Base-by-base conservation (phyloP, 768 basidiomycete genomes). In the Pulveroboletus sp. region DNA sequence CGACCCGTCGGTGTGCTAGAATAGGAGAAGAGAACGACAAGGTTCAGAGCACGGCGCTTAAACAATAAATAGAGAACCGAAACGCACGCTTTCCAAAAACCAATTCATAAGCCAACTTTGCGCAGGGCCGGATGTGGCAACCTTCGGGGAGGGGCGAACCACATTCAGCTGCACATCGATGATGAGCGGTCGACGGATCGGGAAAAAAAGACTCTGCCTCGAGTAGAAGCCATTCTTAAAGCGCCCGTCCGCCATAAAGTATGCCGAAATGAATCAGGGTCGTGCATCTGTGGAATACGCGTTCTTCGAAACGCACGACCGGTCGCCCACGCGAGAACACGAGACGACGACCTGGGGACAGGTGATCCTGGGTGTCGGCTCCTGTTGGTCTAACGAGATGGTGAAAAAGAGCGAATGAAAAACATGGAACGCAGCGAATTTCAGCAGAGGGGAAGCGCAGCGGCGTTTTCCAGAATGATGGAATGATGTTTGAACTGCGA, bases 191-290 rank as follows among this genome's bases (percentile, higher is more conserved):
- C 24, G 24, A 57, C 50, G 8, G 46, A 58, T 60, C 53, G 45
- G 58, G 56, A 47, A 60, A 55, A 38, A 21, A 21, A 21, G 21
- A 21, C 2, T 21, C 21, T 21, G 21, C 21, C 21, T 21, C n/a
- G 6, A 53, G 54, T 39, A 27, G 49, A 54, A 50, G 35, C 26
- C 2, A 10, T 21, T 21, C 21, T 21, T 21, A 31, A 24, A 50
- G 46, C 43, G 39, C 48, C 35, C 41, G 43, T 50, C 61, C 57
- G 58, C 55, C 6, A 45, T 47, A 18, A 53, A 49, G 47, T 6
- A 51, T 50, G 53, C 63, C 63, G 63, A 65, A 64, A 64, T 64
- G 64, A 66, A 59, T 51, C 62, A 66, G 63, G 64, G 61, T 43
- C 56, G 52, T n/a, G 17, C 8, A 39, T 39, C 32, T 51, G 51